Base-by-base conservation (phyloP, 352 stramenopile species). In the Saprolegnia diclina region DNA sequence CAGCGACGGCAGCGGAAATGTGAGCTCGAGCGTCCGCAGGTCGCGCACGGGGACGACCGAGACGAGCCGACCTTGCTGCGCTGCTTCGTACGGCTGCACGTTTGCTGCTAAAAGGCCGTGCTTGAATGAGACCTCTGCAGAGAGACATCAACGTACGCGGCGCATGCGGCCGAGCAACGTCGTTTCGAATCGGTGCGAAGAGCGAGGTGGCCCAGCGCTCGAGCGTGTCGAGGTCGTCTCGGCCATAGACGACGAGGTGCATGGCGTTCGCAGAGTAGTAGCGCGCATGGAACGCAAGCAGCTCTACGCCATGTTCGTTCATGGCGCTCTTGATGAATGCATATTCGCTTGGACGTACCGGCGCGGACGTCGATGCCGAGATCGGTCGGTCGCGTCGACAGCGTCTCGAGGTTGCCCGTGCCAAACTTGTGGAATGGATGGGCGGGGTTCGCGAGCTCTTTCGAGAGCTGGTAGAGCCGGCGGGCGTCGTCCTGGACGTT, bases 401-500 rank as follows among this genome's bases (percentile, higher is more conserved):
- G 77, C 40, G 88, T 93, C 64, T 91, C 76, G 21, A 91, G 52
- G 80, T 97, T 97, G 7, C 92, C 92, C 29, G 85, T 94, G n/a
- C 89, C 89, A 75, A 97, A 98, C 62, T 94, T 93, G 71, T 82
- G 78, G 76, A 92, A 97, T 19, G 87, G 81, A 73, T 97, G 92
- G 35, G 52, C 56, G 5, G 80, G 78, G 73, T 86, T 83, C 5
- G 88, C 78, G 18, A 95, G 70, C 19, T 74, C 76, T 73, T 95
- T 94, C 46, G 85, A 77, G 26, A 97, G 71, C 76, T 96, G 89
- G 79, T 93, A 92, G 40, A 92, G 69, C 62, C 84, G 79, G 4
- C 85, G 75, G 32, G 85, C 83, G 79, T 99, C 97, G 65, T 95
- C 95, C 55, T 98, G 95, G 50, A 98, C 77, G 68, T 97, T 97